Percentiles rank a stretch among this genome's conserved stretches.
phyloP scores from a whole-genome alignment of 148 eudicot genomes.

The Rhododendron kiyosumense region DNA sequence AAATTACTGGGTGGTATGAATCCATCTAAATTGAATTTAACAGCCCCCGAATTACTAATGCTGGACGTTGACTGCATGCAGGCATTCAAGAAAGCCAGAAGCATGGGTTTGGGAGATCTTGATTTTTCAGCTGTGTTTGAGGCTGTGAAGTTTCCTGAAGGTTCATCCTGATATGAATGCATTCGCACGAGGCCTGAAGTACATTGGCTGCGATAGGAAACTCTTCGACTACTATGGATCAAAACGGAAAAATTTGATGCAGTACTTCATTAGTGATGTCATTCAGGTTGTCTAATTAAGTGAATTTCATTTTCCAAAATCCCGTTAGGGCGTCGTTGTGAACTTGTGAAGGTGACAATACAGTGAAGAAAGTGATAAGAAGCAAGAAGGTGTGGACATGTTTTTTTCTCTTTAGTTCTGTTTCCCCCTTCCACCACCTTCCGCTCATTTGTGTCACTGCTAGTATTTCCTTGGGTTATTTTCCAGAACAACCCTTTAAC shows the following conservation, averaged over 20 bases:
- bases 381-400: neutral
- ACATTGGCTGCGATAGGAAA: neutral
- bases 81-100: slow-evolving; percentile 89
- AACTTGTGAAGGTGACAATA: neutral
- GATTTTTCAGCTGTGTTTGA: slow-evolving; percentile 95
- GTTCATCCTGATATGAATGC: slow-evolving; percentile 22
- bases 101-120: slow-evolving; percentile 84
- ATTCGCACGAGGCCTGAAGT: neutral
- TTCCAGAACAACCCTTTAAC: no score
- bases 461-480: neutral
- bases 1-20: neutral
- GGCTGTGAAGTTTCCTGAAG: slow-evolving; percentile 47
- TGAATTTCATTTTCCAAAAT: neutral
- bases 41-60: neutral
- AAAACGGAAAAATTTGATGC: neutral
- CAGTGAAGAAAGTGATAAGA: neutral
- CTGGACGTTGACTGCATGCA: slow-evolving; percentile 14
- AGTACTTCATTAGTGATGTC: neutral
- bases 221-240: neutral
- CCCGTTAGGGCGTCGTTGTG: neutral
- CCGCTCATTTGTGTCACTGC: neutral
- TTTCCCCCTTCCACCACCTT: neutral
- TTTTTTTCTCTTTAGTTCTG: neutral
- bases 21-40: neutral
- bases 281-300: neutral